These are phyloP conservation scores for Hymenoscyphus repandus DNA, from an alignment of 2,329 filamentous ascomycete species.

Conservation along the genomic window DNA sequence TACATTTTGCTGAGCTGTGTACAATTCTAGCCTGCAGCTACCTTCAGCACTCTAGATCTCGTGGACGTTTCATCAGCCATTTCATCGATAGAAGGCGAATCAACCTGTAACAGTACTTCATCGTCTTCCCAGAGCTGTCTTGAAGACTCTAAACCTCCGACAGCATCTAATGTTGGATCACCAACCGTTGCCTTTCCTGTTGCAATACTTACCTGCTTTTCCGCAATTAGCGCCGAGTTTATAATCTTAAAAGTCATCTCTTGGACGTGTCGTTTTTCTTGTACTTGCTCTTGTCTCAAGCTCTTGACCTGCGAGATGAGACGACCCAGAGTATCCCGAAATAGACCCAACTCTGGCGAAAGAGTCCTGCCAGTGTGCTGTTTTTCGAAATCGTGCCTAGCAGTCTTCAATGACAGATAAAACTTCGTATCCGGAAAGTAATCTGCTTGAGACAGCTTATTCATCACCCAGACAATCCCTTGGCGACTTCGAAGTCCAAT, in stretches of 20 bases:
- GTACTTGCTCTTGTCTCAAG: slow-evolving; percentile 7
- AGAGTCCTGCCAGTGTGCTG: neutral
- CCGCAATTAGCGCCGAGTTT: slow-evolving; percentile 3
- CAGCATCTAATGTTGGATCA: too few relatives aligned
- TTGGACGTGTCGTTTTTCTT: slow-evolving; percentile 13
- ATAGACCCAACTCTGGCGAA: too few relatives aligned
- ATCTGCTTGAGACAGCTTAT: slow-evolving; percentile 19
- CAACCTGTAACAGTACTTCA: too few relatives aligned
- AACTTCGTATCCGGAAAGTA: slow-evolving; percentile 23
- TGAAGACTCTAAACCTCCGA: too few relatives aligned
- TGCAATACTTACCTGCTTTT: neutral
- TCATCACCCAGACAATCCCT: slow-evolving; percentile 27
- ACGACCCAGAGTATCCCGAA: too few relatives aligned
- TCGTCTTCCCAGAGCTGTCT: too few relatives aligned
- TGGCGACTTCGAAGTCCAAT: slow-evolving; percentile 17
- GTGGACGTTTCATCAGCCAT: too few relatives aligned
- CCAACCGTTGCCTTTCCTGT: too few relatives aligned
- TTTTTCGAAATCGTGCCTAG: slow-evolving; percentile 4
- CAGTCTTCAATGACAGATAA: slow-evolving; percentile 15
- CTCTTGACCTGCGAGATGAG: neutral
- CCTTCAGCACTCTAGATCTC: too few relatives aligned
- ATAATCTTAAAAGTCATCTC: slow-evolving; percentile 23
- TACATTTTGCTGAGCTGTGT: too few relatives aligned
- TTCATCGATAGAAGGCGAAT: too few relatives aligned
- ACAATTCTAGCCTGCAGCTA: too few relatives aligned